Conservation (phyloP, 75 land plant species). For the Selaginella moellendorffii region DNA sequence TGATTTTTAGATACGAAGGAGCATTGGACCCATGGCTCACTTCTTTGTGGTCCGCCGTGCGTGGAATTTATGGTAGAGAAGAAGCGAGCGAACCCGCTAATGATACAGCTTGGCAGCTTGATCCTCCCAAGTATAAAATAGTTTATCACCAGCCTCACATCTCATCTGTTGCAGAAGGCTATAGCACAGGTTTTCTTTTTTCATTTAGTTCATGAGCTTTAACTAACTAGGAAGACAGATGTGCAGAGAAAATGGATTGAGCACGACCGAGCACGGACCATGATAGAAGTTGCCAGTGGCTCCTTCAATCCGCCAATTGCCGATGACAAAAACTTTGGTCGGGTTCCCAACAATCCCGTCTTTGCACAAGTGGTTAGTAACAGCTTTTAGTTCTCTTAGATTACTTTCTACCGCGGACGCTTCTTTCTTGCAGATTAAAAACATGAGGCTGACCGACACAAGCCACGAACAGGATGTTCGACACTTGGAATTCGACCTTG, state of each 20-base stretch:
- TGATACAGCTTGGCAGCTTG: constrained; percentile 16
- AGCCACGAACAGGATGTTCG: constrained; percentile 66
- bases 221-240: neutral
- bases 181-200: neutral
- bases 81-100: neutral
- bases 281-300: constrained; percentile 23
- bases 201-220: neutral
- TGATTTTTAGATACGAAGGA: constrained; percentile 65
- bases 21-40: constrained; percentile 82
- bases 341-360: constrained; percentile 21
- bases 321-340: constrained; percentile 8
- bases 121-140: constrained; percentile 40
- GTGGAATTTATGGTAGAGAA: constrained; percentile 8
- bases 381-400: neutral
- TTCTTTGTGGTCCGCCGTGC: constrained; percentile 45
- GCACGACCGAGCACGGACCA: constrained; percentile 22
- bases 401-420: neutral
- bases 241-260: constrained; percentile 28
- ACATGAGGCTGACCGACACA: constrained; percentile 34
- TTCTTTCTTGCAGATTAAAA: constrained; percentile 31
- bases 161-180: neutral
- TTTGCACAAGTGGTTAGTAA: constrained; percentile 13
- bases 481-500: constrained; percentile 70
- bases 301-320: neutral
- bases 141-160: neutral